Conservation (phyloP, 345 rosid genomes). For the Hirschfeldia incana region DNA sequence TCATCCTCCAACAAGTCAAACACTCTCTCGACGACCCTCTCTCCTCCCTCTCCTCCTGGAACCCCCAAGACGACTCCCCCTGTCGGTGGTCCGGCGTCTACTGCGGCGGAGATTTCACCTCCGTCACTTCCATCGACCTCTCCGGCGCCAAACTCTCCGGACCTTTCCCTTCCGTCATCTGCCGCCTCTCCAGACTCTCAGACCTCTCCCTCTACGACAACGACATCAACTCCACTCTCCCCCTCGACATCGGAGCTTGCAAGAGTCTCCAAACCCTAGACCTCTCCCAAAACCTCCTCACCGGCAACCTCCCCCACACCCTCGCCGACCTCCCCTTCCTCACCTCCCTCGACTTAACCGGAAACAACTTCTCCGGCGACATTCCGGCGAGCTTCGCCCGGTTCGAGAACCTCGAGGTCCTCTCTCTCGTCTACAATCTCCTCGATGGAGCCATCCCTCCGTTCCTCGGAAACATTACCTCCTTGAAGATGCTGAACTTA, state of each 20-base stretch:
- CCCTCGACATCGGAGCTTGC: slow-evolving; percentile 63
- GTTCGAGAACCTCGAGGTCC: slow-evolving; percentile 74
- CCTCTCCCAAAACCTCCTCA: slow-evolving; percentile 75
- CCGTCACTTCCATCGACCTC: slow-evolving; percentile 74
- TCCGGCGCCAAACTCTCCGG: slow-evolving; percentile 58
- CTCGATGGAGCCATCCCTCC: slow-evolving; percentile 71
- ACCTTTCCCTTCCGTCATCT: slow-evolving; percentile 71
- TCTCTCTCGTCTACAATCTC: slow-evolving; percentile 77
- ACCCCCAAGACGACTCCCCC: slow-evolving; percentile 48
- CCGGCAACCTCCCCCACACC: slow-evolving; percentile 63
- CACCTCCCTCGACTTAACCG: slow-evolving; percentile 65
- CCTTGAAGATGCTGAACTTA: slow-evolving; percentile 72
- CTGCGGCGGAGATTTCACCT: slow-evolving; percentile 44
- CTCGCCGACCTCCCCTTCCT: slow-evolving; percentile 60
- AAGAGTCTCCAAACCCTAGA: slow-evolving; percentile 61
- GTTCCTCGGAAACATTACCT: slow-evolving; percentile 61
- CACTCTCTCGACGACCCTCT: slow-evolving; percentile 58
- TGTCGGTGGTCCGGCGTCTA: slow-evolving; percentile 62
- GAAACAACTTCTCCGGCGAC: slow-evolving; percentile 85
- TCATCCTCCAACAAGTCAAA: slow-evolving; percentile 52
- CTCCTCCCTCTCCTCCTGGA: slow-evolving; percentile 62
- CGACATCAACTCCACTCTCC: slow-evolving; percentile 65
- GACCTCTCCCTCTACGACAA: slow-evolving; percentile 60
- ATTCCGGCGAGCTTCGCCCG: slow-evolving; percentile 66
- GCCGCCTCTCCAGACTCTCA: slow-evolving; percentile 61